Base-by-base conservation (phyloP, 352 stramenopile species). In the Globisporangium takayamanum region DNA sequence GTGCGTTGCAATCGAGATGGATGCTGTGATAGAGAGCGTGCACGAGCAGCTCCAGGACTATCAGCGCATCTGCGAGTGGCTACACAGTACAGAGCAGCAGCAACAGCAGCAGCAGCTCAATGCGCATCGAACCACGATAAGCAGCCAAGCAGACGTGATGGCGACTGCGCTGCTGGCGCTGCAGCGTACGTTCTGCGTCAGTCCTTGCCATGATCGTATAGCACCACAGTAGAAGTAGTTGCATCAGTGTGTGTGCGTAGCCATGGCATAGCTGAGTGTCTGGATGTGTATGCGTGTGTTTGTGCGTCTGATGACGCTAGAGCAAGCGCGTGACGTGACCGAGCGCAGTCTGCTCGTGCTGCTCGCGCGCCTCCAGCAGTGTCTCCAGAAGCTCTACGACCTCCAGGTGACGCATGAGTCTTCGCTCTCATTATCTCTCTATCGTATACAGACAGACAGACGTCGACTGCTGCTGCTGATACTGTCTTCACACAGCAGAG, bases 41-140 rank as follows among this genome's bases (percentile, higher is more conserved):
- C 15, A 65, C 18, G 72, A 80, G 42, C 72, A 80, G 57, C 61
- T 80, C 6, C 59, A 70, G 22, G 72, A 80, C 54, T 61, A 59
- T n/a, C 25, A 63, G 18, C 45, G 60, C 49, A 37, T 80, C 14
- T 16, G 16, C 15, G 48, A 62, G 5, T 61, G 42, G 15, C 45
- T 67, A 5, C 18, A 50, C 5, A 41, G 11, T 1, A 20, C 37
- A 36, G 30, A 20, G 25, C 45, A 28, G 44, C 10, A 36, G 36
- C 10, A 50, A 36, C 20, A 20, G 25, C 45, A 28, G 44, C 10
- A 36, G 36, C 10, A 50, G 42, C 20, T 18, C 10, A 15, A n/a
- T 45, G 12, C 39, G 12, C 39, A 45, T 45, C 39, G 39, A 18
- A 30, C 39, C 16, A 22, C 7, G 2, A 36, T 8, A 36, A 36